These are phyloP conservation scores for Scorias spongiosa DNA, from an alignment of 2,329 filamentous ascomycete species.

Conservation along the genomic window DNA sequence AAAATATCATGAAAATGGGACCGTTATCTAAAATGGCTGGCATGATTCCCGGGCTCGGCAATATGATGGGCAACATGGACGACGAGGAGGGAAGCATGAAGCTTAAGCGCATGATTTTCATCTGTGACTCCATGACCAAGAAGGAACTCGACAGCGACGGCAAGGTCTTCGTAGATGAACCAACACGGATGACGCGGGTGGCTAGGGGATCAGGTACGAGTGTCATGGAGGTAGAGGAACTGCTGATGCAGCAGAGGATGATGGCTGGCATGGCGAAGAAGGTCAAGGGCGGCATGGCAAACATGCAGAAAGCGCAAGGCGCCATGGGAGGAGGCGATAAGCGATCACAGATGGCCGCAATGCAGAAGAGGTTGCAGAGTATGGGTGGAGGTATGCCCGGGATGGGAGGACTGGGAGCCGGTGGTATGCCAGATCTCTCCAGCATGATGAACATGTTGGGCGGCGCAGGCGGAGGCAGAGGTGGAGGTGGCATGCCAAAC, in stretches of 20 bases:
- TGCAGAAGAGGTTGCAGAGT: conserved; percentile 88
- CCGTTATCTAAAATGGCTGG: conserved; percentile 93
- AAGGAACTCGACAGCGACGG: conserved; percentile 93
- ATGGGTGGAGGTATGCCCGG: conserved; percentile 65
- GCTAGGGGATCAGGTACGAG: conserved; percentile 80
- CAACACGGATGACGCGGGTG: conserved; percentile 80
- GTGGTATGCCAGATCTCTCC: conserved; percentile 65
- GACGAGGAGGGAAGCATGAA: conserved; percentile 91
- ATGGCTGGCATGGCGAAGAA: conserved; percentile 99
- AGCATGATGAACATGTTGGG: conserved; percentile 87
- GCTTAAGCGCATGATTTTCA: conserved; percentile 96
- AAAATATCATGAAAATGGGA: conserved; percentile 99
- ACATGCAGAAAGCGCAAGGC: conserved; percentile 86
- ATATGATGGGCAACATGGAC: conserved; percentile 90
- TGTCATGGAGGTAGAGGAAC: conserved; percentile 85
- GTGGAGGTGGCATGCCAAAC: conserved; percentile 49
- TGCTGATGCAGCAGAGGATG: conserved; percentile 95
- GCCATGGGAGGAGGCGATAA: conserved; percentile 77
- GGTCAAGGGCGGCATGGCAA: conserved; percentile 95
- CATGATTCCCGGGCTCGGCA: conserved; percentile 92
- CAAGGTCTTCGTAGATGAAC: conserved; percentile 85
- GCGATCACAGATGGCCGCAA: conserved; percentile 82
- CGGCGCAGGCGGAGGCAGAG: conserved; percentile 36
- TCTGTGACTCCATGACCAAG: conserved; percentile 94
- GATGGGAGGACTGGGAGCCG: conserved; percentile 40